Evolutionary conservation across 257 asterid species (phyloP), one percentile per base, ranked within the genome.

Genomic region (Salvia splendens): DNA sequence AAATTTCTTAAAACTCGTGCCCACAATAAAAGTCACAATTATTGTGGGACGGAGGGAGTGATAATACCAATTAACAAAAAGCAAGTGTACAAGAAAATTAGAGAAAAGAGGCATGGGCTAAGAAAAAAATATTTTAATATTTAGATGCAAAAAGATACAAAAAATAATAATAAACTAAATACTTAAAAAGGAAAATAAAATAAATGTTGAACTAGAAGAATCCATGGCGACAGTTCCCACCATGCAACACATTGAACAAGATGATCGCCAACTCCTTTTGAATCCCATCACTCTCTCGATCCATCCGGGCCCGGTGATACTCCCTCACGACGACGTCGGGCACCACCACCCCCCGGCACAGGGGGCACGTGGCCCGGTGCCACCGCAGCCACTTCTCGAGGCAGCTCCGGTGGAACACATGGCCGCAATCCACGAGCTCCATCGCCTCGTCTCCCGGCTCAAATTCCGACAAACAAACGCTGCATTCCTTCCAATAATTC

Each of bases 311-410:
- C 56, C n/a, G 51, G n/a, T 46, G 79, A 55, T 82, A 79, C 77
- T 77, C 78, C 0, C 38, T 53, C 43, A 68, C 73, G 12, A 74
- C 9, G 65, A 5, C 62, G 65, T 54, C 75, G n/a, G 87, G 82
- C 81, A 85, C 78, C 32, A 87, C 84, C 71, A 33, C 47, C 17
- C 68, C 64, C 73, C 92, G 72, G 71, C 92, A 85, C 12, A 87
- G 65, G 6, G 95, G 95, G 67, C 95, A 87, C 8, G 85, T 78
- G 1, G 79, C 79, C 14, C 55, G 62, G 53, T 58, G 41, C 7
- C 65, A 28, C 5, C 52, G 64, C 85, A 87, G 53, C 72, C 28
- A 81, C 38, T 49, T 75, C 70, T 83, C 89, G 14, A 85, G 24
- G 57, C 95, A 87, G 12, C 61, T 64, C 11, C 65, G 65, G 33